Base-by-base conservation (phyloP, 768 basidiomycete species). In the Leucocoprinus sp. region DNA sequence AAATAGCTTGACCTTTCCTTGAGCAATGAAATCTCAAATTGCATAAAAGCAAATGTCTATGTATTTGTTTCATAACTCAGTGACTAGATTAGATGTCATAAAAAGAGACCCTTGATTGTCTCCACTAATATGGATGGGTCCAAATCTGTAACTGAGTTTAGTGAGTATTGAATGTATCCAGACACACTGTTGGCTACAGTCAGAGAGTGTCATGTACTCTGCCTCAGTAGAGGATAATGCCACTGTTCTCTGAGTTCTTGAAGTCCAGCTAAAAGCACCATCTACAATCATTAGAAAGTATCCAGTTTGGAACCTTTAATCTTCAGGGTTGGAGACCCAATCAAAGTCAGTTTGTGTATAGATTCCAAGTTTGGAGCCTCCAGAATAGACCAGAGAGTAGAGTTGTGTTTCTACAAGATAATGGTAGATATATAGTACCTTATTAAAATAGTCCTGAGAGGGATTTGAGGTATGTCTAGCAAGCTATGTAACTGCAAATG, bases 31-130 rank as follows among this genome's bases (percentile, higher is more conserved):
- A 37, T 61, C 55, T 0, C 57, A 36, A 29, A 64, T 60, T 29
- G 51, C 60, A 34, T 64, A 58, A 39, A 57, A 55, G 1, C 52
- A 42, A 4, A 65, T 49, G 34, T 65, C 58, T 11, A 64, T 57
- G 40, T 62, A 63, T 44, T 66, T 66, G 43, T 51, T 54, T 1
- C 8, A 56, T 22, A 29, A 36, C n/a, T 54, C 43, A 11, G 27
- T 29, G 5, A 40, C 39, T 1, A 40, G 50, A 41, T 54, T 54
- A 9, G 9, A 19, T 6, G 28, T 42, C 18, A 42, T 38, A 23
- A 48, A 50, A n/a, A 55, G 27, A 2, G 52, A 45, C 5, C 52
- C 49, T 31, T 43, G 41, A 29, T 54, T 54, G 44, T 54, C 48
- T 6, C 39, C 48, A 37, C 19, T 43, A 11, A 51, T 31, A 6